phyloP scores from a whole-genome alignment of 1,139 yeast genomes.

The Blastobotrys petasosporus region DNA sequence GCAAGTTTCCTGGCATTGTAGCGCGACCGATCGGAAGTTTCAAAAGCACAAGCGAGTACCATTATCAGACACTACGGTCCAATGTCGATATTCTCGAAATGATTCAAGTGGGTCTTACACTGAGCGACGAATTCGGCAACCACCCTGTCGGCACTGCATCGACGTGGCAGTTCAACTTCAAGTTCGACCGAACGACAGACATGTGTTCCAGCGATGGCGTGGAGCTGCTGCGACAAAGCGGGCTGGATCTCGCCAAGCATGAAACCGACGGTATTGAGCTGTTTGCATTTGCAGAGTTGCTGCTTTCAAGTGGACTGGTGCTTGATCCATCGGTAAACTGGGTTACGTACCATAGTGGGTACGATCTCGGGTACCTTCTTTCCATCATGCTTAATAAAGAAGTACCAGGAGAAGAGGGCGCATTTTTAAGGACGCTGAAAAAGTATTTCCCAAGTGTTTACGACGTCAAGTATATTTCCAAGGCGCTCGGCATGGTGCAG shows the following conservation, averaged over 20 bases:
- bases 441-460: conserved; percentile 76
- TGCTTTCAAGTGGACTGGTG: conserved; percentile 81
- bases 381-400: conserved; percentile 68
- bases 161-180: conserved; percentile 94
- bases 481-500: conserved; percentile 31
- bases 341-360: conserved; percentile 87
- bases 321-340: conserved; percentile 70
- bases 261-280: conserved; percentile 74
- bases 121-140: conserved; percentile 71
- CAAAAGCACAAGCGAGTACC: conserved; percentile 84
- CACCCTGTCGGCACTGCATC: conserved; percentile 56
- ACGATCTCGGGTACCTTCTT: conserved; percentile 85
- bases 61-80: conserved; percentile 88
- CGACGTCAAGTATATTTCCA: conserved; percentile 78
- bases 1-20: conserved; percentile 93
- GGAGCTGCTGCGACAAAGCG: conserved; percentile 72
- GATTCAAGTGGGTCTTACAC: conserved; percentile 82
- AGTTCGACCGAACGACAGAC: conserved; percentile 61
- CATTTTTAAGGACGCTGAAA: conserved; percentile 65
- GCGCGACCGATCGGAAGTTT: conserved; percentile 97
- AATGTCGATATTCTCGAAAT: conserved; percentile 83
- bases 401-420: conserved; percentile 78
- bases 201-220: conserved; percentile 79
- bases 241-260: conserved; percentile 74
- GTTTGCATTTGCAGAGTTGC: conserved; percentile 72